Percentiles rank a stretch among this genome's conserved stretches.
Evolutionary conservation across 371 early-diverging fungal species (phyloP).

Genomic region (Apophysomyces elegans): DNA sequence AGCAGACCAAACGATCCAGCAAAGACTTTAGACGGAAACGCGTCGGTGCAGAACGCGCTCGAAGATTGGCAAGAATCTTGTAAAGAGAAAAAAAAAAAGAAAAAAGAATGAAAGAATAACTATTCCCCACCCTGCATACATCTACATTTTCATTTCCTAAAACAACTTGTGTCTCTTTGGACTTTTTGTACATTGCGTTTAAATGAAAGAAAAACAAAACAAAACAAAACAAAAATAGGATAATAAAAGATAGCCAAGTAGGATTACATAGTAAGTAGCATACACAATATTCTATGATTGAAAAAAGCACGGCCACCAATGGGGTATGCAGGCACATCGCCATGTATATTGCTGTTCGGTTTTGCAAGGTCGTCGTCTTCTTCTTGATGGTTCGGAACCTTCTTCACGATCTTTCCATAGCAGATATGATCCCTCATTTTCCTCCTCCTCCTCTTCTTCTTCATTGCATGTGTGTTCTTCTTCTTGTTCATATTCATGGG

Average conservation of each 20-base stretch:
- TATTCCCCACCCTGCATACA: background rate
- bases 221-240: no score
- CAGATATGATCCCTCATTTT: slow-evolving; percentile 21
- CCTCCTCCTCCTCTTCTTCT: background rate
- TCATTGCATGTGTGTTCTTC: background rate
- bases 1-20: background rate
- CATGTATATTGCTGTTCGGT: slow-evolving; percentile 22
- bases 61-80: background rate
- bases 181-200: no score
- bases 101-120: background rate
- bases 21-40: background rate
- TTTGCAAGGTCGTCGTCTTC: slow-evolving; percentile 10
- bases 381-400: background rate
- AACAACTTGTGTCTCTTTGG: background rate
- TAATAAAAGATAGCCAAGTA: no score
- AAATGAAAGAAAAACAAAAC: no score
- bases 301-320: slow-evolving; percentile 21
- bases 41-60: background rate
- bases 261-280: no score
- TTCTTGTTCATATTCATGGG: background rate
- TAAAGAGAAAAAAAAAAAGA: background rate
- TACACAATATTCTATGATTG: background rate
- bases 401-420: slow-evolving; percentile 16
- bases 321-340: slow-evolving; percentile 18
- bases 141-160: background rate